Conservation (phyloP, 2,329 filamentous ascomycete genomes). For the Arthrobotrys megalospora region DNA sequence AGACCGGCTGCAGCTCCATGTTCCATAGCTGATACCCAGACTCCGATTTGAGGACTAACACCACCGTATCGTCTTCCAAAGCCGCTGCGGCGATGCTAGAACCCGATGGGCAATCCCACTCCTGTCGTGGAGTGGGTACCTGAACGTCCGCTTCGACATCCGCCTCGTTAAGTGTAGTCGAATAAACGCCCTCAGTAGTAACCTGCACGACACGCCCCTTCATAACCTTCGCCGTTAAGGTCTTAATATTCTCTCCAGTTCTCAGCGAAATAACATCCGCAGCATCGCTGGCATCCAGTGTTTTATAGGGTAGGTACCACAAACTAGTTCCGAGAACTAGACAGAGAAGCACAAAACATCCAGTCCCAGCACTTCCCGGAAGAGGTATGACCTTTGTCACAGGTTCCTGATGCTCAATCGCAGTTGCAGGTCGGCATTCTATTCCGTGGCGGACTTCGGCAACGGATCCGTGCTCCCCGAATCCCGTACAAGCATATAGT, state of each 20-base stretch:
- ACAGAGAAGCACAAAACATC: constrained; percentile 40
- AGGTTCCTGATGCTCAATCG: constrained; percentile 37
- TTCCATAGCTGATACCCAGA: constrained; percentile 47
- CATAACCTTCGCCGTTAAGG: constrained; percentile 24
- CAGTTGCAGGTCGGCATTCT: constrained; percentile 74
- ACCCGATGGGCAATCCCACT: constrained; percentile 53
- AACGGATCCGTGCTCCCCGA: constrained; percentile 75
- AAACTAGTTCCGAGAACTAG: constrained; percentile 38
- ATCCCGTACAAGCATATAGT: constrained; percentile 78
- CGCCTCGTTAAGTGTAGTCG: constrained; percentile 43
- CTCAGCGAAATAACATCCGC: constrained; percentile 45
- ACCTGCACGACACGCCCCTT: constrained; percentile 48
- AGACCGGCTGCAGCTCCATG: constrained; percentile 38
- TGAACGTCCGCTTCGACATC: constrained; percentile 52
- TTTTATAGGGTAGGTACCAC: constrained; percentile 47
- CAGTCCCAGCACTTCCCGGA: constrained; percentile 29
- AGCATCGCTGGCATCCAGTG: constrained; percentile 42
- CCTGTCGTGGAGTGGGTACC: constrained; percentile 44
- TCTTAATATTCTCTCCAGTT: constrained; percentile 41
- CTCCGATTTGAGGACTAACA: constrained; percentile 31
- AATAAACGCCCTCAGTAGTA: constrained; percentile 47
- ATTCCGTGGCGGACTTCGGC: constrained; percentile 80
- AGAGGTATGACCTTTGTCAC: constrained; percentile 54
- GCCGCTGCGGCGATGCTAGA: constrained; percentile 33
- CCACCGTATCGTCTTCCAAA: constrained; percentile 26